Conservation (phyloP, 108 stramenopile species). For the Pseudonitzschia multiseries region DNA sequence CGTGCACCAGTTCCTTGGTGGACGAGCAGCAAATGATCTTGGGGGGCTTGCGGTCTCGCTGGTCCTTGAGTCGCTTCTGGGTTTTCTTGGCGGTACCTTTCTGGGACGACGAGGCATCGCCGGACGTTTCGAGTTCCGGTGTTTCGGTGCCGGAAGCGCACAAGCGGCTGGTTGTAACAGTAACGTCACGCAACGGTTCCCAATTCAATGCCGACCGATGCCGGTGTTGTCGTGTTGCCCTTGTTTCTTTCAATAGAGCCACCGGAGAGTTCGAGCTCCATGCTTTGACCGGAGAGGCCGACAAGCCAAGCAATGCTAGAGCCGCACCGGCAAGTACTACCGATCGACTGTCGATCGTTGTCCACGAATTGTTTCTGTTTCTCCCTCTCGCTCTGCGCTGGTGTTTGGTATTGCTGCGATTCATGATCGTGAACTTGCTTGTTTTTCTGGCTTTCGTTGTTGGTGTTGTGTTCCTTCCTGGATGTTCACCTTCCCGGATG, state of each 20-base stretch:
- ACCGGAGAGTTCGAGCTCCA: neutral
- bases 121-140: neutral
- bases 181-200: neutral
- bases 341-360: neutral
- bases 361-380: neutral
- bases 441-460: no score
- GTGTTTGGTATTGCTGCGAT: no score
- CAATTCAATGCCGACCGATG: no score
- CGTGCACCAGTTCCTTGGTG: slow-evolving; percentile 27
- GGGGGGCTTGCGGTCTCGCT: slow-evolving; percentile 2
- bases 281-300: neutral
- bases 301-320: neutral
- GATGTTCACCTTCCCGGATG: no score
- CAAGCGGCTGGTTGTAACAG: neutral
- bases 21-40: slow-evolving; percentile 26
- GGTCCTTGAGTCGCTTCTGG: neutral
- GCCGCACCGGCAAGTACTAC: neutral
- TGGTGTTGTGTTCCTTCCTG: no score
- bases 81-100: neutral
- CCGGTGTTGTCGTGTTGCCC: neutral
- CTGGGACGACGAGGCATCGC: neutral
- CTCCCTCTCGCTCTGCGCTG: neutral
- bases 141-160: neutral
- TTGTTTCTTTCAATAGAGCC: neutral
- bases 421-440: no score